Conservation (phyloP, 257 asterid genomes). For the Gynochthodes officinalis region DNA sequence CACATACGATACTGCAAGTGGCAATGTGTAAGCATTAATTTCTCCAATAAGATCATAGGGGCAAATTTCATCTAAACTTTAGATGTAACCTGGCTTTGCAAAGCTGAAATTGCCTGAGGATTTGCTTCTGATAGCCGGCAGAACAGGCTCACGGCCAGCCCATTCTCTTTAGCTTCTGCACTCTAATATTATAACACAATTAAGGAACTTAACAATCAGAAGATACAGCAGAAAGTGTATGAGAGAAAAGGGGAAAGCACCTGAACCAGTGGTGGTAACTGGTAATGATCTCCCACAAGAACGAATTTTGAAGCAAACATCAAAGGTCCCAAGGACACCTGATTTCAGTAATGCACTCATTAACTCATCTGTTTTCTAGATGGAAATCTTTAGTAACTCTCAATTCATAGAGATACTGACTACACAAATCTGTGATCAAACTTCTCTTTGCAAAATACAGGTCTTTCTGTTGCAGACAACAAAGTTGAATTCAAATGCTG, state of each 20-base stretch:
- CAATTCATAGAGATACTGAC: background rate
- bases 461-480: background rate
- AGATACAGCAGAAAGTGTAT: slow-evolving; percentile 18
- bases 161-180: slow-evolving; percentile 93
- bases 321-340: slow-evolving; percentile 94
- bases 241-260: slow-evolving; percentile 32
- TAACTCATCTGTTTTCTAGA: background rate
- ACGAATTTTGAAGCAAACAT: slow-evolving; percentile 86
- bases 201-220: slow-evolving; percentile 22
- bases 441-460: background rate
- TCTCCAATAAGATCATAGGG: slow-evolving; percentile 6
- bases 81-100: slow-evolving; percentile 72
- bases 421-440: background rate
- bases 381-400: background rate
- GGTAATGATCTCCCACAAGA: slow-evolving; percentile 98
- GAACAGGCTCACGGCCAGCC: slow-evolving; percentile 85
- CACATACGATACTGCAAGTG: slow-evolving; percentile 96
- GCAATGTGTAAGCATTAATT: slow-evolving; percentile 24
- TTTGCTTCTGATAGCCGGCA: slow-evolving; percentile 96
- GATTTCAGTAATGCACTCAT: slow-evolving; percentile 20
- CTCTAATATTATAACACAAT: slow-evolving; percentile 46
- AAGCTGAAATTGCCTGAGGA: slow-evolving; percentile 95
- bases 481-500: background rate
- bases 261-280: slow-evolving; percentile 98
- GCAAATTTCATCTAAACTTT: slow-evolving; percentile 12